Evolutionary conservation across 768 basidiomycete genomes (phyloP), one percentile per base, ranked within the genome.

Genomic region (Pleurotus eryngii): DNA sequence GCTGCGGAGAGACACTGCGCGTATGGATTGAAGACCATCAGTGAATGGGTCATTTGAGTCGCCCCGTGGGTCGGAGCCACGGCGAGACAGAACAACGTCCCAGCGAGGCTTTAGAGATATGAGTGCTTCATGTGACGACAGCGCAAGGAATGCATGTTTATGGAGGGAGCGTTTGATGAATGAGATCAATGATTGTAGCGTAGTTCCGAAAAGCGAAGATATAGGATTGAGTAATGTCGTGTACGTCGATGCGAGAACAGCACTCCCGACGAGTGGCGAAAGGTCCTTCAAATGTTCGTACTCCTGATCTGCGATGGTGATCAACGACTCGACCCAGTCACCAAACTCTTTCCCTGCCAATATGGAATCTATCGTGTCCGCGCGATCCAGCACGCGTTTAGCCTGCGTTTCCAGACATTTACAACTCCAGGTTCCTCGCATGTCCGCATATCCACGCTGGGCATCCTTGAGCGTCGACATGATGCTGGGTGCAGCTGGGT

Each of bases 371-470:
- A 85, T 74, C 0, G 80, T 86, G 57, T 90, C 89, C 1, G 87
- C 84, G 11, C 89, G 73, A 35, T 89, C 89, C 1, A 91, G 73
- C 7, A 87, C 75, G 7, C 88, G 76, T 62, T 86, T 86, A 2
- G 83, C 88, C 61, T 86, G 84, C 5, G 76, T 76, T 64, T 93
- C 92, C 18, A 92, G 68, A 54, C 89, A 88, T 64, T 87, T 90
- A 59, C 80, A 80, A 42, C 76, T 79, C 92, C 92, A 93, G 11
- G 75, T 78, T 9, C 90, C 90, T 24, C 92, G 81, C 90, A 93
- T 93, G 61, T 92, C 90, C 0, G 89, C 91, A 60, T 90, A 92
- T 1, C 91, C 91, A 56, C 79, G 78, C 69, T 91, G 90, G 5
- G 90, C 89, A 17, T 93, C 91, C 64, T 78, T 83, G 6, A 94